Conservation (phyloP, 2,329 filamentous ascomycete genomes). For the Penicillium fuscoglaucum region DNA sequence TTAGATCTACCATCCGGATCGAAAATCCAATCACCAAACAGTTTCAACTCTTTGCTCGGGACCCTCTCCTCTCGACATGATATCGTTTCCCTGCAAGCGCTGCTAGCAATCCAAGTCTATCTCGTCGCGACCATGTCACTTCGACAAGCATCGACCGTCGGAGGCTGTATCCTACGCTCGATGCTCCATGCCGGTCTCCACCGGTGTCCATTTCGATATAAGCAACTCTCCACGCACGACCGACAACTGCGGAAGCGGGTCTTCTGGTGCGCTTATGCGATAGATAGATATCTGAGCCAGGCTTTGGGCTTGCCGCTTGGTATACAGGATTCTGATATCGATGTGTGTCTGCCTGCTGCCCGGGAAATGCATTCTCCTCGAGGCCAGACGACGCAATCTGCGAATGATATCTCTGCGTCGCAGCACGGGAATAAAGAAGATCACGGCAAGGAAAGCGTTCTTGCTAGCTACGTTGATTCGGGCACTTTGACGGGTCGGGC, state of each 20-base stretch:
- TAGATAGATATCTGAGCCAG: constrained; percentile 45
- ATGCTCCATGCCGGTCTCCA: constrained; percentile 55
- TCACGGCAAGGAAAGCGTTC: constrained; percentile 32
- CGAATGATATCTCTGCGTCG: not conserved
- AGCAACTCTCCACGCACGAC: constrained; percentile 45
- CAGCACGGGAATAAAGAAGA: constrained; percentile 1
- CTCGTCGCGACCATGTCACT: constrained; percentile 52
- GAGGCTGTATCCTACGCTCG: constrained; percentile 49
- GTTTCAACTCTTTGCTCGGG: constrained; percentile 41
- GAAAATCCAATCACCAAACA: constrained; percentile 41
- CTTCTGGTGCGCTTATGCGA: constrained; percentile 46
- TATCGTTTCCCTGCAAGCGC: constrained; percentile 50
- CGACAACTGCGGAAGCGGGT: constrained; percentile 45
- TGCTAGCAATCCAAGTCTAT: constrained; percentile 52
- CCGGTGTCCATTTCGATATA: constrained; percentile 54
- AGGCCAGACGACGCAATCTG: not conserved
- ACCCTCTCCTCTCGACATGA: constrained; percentile 46
- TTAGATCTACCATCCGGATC: constrained; percentile 36
- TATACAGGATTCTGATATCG: constrained; percentile 45
- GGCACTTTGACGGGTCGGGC: constrained; percentile 43
- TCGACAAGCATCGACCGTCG: constrained; percentile 51
- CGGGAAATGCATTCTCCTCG: constrained; percentile 42
- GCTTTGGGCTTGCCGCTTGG: constrained; percentile 43
- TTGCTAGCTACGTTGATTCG: constrained; percentile 44
- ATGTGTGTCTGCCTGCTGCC: constrained; percentile 49